A percentile compares a stretch with the other conserved stretches of the same genome.
Evolutionary conservation across 805 yeast species (phyloP).

Genomic region (Lachancea lanzarotensis): DNA sequence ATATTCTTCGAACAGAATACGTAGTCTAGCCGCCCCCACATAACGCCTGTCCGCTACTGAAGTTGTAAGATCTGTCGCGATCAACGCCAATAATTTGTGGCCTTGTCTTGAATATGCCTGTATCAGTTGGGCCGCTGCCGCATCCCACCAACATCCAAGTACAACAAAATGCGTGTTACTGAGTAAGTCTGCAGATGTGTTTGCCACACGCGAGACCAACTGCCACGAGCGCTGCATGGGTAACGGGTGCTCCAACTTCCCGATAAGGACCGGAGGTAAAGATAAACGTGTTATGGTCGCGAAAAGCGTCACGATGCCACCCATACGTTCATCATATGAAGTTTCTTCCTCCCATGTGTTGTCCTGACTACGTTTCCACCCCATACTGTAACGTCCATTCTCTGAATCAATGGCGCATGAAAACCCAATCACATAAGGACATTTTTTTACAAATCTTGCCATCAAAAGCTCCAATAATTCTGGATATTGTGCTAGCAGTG

Average conservation of each 20-base stretch:
- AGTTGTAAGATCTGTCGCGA: slow-evolving; percentile 48
- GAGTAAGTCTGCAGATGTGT: slow-evolving; percentile 44
- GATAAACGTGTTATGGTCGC: slow-evolving; percentile 58
- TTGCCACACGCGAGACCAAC: slow-evolving; percentile 64
- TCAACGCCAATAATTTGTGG: slow-evolving; percentile 45
- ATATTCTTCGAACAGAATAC: slow-evolving; percentile 80
- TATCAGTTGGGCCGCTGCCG: slow-evolving; percentile 53
- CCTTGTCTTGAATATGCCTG: slow-evolving; percentile 65
- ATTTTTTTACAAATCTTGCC: slow-evolving; percentile 85
- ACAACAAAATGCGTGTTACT: slow-evolving; percentile 66
- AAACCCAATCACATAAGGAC: slow-evolving; percentile 84
- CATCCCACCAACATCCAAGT: slow-evolving; percentile 89
- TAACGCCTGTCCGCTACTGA: slow-evolving; percentile 44
- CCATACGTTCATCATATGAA: slow-evolving; percentile 75
- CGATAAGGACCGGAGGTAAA: slow-evolving; percentile 28
- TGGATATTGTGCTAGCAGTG: slow-evolving; percentile 44
- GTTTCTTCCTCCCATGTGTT: slow-evolving; percentile 48
- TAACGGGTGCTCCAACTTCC: slow-evolving; percentile 41
- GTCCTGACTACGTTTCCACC: slow-evolving; percentile 58
- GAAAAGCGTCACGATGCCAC: slow-evolving; percentile 80
- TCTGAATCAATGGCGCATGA: slow-evolving; percentile 70
- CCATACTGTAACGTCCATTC: slow-evolving; percentile 79
- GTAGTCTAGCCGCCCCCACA: slow-evolving; percentile 74
- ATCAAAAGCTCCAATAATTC: slow-evolving; percentile 38
- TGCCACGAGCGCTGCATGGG: slow-evolving; percentile 60